These are phyloP conservation scores for Colletotrichum magnum DNA, from an alignment of 2,329 filamentous ascomycete genomes.

Conservation along the genomic window DNA sequence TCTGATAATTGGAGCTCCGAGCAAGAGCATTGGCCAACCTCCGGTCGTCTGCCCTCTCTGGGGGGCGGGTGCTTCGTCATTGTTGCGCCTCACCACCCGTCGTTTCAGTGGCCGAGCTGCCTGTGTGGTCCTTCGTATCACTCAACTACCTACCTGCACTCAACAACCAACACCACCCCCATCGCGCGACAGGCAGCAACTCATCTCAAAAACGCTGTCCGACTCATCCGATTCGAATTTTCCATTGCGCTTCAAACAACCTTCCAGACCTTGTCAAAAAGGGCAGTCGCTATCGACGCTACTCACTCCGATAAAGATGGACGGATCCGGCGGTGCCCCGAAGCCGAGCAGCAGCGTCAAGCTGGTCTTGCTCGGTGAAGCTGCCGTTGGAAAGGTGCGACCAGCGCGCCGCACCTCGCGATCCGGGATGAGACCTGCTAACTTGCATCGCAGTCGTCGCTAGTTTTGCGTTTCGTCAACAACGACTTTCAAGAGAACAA, in stretches of 20 bases:
- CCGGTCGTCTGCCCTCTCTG: conserved; percentile 14
- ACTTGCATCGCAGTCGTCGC: conserved; percentile 79
- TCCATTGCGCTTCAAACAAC: neutral
- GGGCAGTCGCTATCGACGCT: conserved; percentile 30
- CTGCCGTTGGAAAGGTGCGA: conserved; percentile 95
- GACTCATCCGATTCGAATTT: conserved; percentile 18
- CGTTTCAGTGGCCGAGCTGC: conserved; percentile 39
- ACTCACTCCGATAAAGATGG: conserved; percentile 65
- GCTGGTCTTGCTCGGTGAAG: conserved; percentile 96
- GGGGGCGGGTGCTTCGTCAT: conserved; percentile 46
- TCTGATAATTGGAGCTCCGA: conserved; percentile 23
- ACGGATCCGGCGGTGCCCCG: conserved; percentile 77
- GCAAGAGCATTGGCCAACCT: conserved; percentile 39
- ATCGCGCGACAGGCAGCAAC: conserved; percentile 35
- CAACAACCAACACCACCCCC: conserved; percentile 25
- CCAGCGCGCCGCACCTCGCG: neutral
- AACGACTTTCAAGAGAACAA: conserved; percentile 99
- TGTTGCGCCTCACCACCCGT: conserved; percentile 45
- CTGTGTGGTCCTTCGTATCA: conserved; percentile 31
- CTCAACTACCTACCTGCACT: neutral
- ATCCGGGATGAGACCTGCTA: conserved; percentile 27
- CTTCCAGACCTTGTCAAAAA: neutral
- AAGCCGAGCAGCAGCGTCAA: conserved; percentile 99
- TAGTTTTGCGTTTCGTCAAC: conserved; percentile 98
- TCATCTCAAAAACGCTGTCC: conserved; percentile 22